Evolutionary conservation across 2,329 filamentous ascomycete genomes (phyloP), one percentile per base, ranked within the genome.

Genomic region (Fusarium ambrosium): DNA sequence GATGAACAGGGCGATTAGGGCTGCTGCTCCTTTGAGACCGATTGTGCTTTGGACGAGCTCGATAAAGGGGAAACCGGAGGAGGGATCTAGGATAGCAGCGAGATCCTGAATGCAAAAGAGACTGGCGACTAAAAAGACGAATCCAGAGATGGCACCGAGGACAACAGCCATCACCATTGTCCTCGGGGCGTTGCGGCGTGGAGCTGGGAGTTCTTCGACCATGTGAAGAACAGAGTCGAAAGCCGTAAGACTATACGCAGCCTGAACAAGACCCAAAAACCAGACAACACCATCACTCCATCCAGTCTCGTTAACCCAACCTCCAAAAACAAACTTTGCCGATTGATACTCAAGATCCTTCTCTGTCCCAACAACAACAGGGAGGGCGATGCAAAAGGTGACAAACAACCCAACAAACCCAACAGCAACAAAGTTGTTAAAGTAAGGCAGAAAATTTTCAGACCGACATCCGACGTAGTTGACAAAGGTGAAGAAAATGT

Each of bases 161-260:
- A 86, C 68, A 3, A 90, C 84, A 1, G 88, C 85, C 27, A 89
- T 79, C 76, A 85, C 88, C 74, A 90, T 89, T 2, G 87, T 85
- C 37, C 82, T 82, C 0, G 88, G 88, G 0, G 85, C 87, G 59
- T 88, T 88, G 37, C 81, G 84, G 18, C 87, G 80, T 6, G 88
- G 88, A 3, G 84, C 81, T 0, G 88, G 88, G 0, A 90, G 87
- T 76, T 90, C 88, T 64, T 90, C 88, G 2, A 88, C 86, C 86
- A 90, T 87, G 73, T 90, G 89, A 55, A 90, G 87, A 41, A 89
- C 88, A 0, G 88, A 87, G 75, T 90, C 89, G 67, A 90, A 90
- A 0, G 88, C 89, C 6, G 75, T 76, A 0, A 78, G 14, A 4
- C 86, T 88, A 66, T 90, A 90, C 0, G 89, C 89, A 4, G 87